Evolutionary conservation across 1,284 basidiomycete genomes (phyloP).

Genomic region (Rhodotorula sp.): DNA sequence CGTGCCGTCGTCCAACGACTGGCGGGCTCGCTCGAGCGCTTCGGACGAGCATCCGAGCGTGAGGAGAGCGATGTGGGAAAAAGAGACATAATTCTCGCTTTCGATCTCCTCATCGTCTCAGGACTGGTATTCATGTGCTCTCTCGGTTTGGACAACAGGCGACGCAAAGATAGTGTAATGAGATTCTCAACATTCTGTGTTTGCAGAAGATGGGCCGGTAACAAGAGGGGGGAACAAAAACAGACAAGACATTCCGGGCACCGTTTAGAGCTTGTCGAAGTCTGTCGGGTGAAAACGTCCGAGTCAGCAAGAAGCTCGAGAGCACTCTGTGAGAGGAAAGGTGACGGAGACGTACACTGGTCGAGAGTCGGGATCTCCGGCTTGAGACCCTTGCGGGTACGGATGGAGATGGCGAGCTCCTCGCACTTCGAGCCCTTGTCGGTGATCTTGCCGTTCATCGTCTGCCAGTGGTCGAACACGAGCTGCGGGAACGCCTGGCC

Average conservation of each 20-base stretch:
- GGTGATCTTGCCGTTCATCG: constrained; percentile 55
- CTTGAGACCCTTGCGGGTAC: constrained; percentile 90
- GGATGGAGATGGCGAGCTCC: constrained; percentile 77
- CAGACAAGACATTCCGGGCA: not conserved
- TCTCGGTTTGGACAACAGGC: not conserved
- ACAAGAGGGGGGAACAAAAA: not conserved
- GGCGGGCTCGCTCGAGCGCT: not conserved
- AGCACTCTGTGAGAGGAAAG: too few relatives aligned
- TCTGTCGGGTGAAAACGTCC: not conserved
- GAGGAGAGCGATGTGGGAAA: not conserved
- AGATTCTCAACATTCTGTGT: constrained; percentile 2
- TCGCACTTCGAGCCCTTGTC: constrained; percentile 73
- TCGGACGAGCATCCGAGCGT: not conserved
- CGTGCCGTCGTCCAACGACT: not conserved
- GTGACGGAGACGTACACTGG: not conserved
- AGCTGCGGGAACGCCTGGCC: constrained; percentile 69
- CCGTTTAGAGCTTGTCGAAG: constrained; percentile 72
- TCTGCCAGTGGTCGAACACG: constrained; percentile 68
- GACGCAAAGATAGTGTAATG: not conserved
- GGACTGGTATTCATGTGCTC: not conserved
- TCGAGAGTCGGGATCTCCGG: constrained; percentile 60
- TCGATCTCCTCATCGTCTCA: too few relatives aligned
- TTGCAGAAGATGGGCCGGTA: constrained; percentile 2
- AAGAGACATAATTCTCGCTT: too few relatives aligned
- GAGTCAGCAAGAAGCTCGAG: too few relatives aligned